Base-by-base conservation (phyloP, 306 rosid species). In the Crotalaria pallida region DNA sequence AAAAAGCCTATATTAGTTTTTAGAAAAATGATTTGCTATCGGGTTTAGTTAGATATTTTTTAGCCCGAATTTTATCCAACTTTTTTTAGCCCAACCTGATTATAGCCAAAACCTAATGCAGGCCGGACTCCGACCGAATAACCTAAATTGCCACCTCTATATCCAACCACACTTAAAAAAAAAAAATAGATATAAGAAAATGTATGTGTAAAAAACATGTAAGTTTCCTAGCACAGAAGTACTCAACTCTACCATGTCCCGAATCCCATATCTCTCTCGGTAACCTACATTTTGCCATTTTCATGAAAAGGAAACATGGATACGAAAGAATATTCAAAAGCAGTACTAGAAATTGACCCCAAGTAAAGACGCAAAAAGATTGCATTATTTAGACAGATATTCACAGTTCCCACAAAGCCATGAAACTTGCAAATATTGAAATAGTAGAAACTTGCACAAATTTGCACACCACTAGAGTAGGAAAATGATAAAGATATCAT, bases 401-500 rank as follows among this genome's bases (percentile, higher is more conserved):
- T 73, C 60, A 47, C 79, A 69, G 43, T 66, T 80, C 87, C 83
- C 81, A 75, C 26, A 43, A 58, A 74, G 73, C 80, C 80, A 76
- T 47, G 73, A 71, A 76, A 81, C 50, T 74, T 24, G 80, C 75
- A 77, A 60, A 65, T 67, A 45, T 21, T 21, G 12, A 19, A 38
- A 47, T 33, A 15, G 19, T 33, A 15, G 19, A 69, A 44, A 79
- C 68, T 75, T 23, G 57, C 77, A 68, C 79, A 80, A 79, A 43
- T 55, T 47, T 60, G 51, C 66, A 63, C 76, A 61, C 18, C 75
- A 62, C 82, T 66, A 13, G 78, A 71, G 78, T 83, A 80, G 49
- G 22, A 71, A 64, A 82, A 79, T 69, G 68, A 76, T 85, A 87
- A 89, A 89, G 83, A 78, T 79, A 74, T 77, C 80, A 83, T 84